Evolutionary conservation across 139 green algal species (phyloP).

Genomic region (Closterium sp.): DNA sequence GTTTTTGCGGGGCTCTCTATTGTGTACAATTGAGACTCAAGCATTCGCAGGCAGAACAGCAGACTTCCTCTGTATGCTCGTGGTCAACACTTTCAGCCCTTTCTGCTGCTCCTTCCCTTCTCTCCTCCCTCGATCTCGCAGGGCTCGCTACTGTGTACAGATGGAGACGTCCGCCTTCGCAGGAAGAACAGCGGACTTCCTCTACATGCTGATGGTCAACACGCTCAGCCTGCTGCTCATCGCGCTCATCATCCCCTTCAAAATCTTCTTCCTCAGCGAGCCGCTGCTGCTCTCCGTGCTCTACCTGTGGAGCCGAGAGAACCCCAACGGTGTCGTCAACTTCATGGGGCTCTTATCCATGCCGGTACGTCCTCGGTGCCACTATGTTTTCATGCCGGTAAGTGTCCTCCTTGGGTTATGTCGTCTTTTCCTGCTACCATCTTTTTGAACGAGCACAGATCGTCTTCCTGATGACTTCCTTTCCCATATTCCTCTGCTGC

Average conservation of each 20-base stretch:
- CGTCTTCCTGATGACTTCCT: background rate
- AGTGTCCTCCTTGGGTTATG: background rate
- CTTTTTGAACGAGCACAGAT: background rate
- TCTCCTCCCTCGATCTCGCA: too few relatives aligned
- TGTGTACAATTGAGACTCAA: conserved; percentile 57
- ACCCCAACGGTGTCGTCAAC: conserved; percentile 55
- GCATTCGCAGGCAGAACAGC: conserved; percentile 61
- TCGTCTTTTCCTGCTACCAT: background rate
- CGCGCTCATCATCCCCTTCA: background rate
- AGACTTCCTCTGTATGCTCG: conserved; percentile 67
- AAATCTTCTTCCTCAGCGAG: conserved; percentile 32
- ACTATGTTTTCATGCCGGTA: too few relatives aligned
- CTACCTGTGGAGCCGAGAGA: conserved; percentile 68
- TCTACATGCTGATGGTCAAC: conserved; percentile 68
- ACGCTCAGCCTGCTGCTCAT: conserved; percentile 1
- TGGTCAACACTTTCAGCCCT: conserved; percentile 52
- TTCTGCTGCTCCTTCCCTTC: too few relatives aligned
- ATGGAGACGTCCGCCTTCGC: conserved; percentile 63
- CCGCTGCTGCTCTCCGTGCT: conserved; percentile 63
- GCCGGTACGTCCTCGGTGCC: conserved; percentile 17
- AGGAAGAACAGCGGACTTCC: conserved; percentile 64
- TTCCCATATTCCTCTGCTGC: background rate
- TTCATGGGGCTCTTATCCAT: conserved; percentile 66
- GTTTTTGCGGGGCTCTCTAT: conserved; percentile 56
- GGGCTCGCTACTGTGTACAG: conserved; percentile 53